phyloP scores from a whole-genome alignment of 1,139 yeast genomes.

The Kodamaea anthophila region DNA sequence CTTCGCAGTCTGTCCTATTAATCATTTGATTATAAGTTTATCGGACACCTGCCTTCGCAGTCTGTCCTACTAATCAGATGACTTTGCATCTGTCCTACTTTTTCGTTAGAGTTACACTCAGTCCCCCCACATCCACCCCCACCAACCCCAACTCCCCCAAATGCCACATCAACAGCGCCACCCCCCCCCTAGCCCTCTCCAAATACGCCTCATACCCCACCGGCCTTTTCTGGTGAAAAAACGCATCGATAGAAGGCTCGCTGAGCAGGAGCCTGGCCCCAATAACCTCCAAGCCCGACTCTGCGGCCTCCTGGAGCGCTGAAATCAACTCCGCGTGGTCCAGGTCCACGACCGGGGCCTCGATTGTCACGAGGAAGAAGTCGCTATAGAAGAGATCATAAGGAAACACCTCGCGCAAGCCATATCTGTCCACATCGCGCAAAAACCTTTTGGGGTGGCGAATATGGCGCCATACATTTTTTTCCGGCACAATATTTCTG shows the following conservation, averaged over 20 bases:
- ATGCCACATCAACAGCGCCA: constrained; percentile 16
- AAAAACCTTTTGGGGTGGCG: too few relatives aligned
- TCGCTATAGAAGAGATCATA: constrained; percentile 27
- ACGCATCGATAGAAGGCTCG: constrained; percentile 11
- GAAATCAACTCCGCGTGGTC: constrained; percentile 21
- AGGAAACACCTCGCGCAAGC: constrained; percentile 18
- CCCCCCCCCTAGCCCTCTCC: constrained; percentile 10
- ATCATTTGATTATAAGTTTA: too few relatives aligned
- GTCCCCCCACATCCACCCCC: constrained; percentile 19
- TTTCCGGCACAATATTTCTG: too few relatives aligned
- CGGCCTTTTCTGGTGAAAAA: constrained; percentile 9
- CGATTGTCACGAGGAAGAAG: constrained; percentile 27
- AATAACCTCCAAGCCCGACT: constrained; percentile 21
- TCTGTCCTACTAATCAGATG: too few relatives aligned
- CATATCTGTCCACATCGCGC: neutral
- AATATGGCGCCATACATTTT: too few relatives aligned
- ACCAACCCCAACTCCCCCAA: constrained; percentile 28
- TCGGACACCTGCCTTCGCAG: too few relatives aligned
- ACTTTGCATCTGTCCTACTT: neutral
- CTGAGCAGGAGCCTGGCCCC: constrained; percentile 23
- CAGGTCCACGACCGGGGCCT: constrained; percentile 15
- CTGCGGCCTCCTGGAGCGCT: constrained; percentile 17
- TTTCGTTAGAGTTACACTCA: constrained; percentile 5
- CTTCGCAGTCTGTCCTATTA: too few relatives aligned
- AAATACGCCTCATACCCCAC: constrained; percentile 15